Conservation (phyloP, 2,329 filamentous ascomycete species). For the Aspergillus sp. region DNA sequence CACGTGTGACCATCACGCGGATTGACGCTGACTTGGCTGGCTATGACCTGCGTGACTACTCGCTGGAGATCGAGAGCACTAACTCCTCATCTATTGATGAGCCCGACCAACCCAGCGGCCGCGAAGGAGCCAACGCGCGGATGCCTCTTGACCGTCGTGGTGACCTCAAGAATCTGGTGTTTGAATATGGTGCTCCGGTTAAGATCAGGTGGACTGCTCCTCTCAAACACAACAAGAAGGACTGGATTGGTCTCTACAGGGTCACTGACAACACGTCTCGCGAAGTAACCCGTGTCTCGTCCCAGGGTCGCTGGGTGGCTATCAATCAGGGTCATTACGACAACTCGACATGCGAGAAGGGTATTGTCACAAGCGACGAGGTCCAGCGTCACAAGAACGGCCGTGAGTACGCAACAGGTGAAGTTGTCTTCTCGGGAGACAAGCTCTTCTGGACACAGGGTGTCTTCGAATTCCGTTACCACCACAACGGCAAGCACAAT, state of each 20-base stretch:
- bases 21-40: conserved; percentile 74
- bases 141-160: conserved; percentile 55
- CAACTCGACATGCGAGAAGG: conserved; percentile 64
- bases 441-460: conserved; percentile 97
- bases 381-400: conserved; percentile 43
- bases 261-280: conserved; percentile 87
- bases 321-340: conserved; percentile 73
- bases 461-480: conserved; percentile 94
- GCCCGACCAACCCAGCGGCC: conserved; percentile 58
- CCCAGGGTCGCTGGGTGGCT: conserved; percentile 82
- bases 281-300: conserved; percentile 74
- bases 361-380: conserved; percentile 65
- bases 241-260: conserved; percentile 96
- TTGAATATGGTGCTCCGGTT: conserved; percentile 87
- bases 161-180: conserved; percentile 65
- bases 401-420: conserved; percentile 62
- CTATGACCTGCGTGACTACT: conserved; percentile 72
- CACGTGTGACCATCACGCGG: conserved; percentile 73
- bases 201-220: conserved; percentile 87
- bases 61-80: conserved; percentile 64
- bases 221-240: conserved; percentile 75
- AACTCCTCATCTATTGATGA: conserved; percentile 46
- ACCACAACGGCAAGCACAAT: conserved; percentile 85
- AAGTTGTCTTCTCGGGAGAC: conserved; percentile 82
- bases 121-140: conserved; percentile 65